These are phyloP conservation scores for Parathielavia hyrcaniae DNA, from an alignment of 495 filamentous ascomycete species.

Conservation along the genomic window DNA sequence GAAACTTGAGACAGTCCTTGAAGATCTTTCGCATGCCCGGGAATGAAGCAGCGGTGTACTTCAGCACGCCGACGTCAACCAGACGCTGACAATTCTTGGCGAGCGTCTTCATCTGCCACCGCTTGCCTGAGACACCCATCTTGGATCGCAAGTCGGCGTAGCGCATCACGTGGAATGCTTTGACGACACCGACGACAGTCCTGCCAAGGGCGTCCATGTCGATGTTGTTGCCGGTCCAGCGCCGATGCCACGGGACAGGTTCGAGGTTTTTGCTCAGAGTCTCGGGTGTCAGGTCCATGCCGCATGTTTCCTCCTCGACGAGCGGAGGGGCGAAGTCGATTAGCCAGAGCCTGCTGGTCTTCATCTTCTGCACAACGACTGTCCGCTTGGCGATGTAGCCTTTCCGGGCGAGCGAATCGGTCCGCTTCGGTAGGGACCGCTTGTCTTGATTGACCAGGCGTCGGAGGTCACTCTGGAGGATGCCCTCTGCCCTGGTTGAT, in stretches of 20 bases:
- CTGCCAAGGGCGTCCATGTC: constrained; percentile 46
- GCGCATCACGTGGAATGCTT: constrained; percentile 44
- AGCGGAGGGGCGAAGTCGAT: constrained; percentile 50
- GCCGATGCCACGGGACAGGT: constrained; percentile 41
- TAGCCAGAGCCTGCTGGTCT: constrained; percentile 64
- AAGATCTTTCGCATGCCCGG: constrained; percentile 40
- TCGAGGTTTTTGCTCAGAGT: constrained; percentile 38
- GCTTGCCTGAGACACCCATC: constrained; percentile 51
- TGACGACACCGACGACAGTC: constrained; percentile 44
- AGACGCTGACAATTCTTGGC: constrained; percentile 63
- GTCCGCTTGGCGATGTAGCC: constrained; percentile 82
- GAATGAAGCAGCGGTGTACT: constrained; percentile 58
- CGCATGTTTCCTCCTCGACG: constrained; percentile 32
- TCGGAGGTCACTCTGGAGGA: constrained; percentile 73
- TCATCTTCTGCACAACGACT: constrained; percentile 55
- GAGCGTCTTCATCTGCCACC: constrained; percentile 60
- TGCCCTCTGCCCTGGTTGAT: constrained; percentile 59
- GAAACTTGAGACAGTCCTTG: constrained; percentile 62
- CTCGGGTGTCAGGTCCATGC: constrained; percentile 29
- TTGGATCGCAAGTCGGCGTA: constrained; percentile 58
- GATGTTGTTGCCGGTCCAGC: constrained; percentile 49
- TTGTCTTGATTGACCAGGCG: constrained; percentile 78
- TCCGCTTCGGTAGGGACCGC: constrained; percentile 76
- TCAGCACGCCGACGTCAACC: constrained; percentile 61
- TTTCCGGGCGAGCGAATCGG: constrained; percentile 62